Evolutionary conservation across 2,329 filamentous ascomycete species (phyloP), one percentile per base, ranked within the genome.

Genomic region (Phialocephala sp.): DNA sequence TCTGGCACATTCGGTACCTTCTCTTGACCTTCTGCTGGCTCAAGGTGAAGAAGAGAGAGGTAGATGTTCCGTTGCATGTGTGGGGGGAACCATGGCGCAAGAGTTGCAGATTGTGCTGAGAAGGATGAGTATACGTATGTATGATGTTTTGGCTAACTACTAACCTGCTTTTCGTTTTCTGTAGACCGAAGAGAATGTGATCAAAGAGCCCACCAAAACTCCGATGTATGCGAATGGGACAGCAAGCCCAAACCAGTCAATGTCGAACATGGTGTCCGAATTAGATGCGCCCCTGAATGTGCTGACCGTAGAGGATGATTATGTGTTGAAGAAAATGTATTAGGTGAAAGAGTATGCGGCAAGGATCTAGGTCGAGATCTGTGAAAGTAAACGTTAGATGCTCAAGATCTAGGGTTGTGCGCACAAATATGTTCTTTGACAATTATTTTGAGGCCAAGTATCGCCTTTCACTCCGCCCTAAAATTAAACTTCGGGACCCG

Each of bases 31-130:
- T 82, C 80, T 71, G 85, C 84, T 62, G 87, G 83, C 63, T 87
- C 85, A 76, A 95, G 85, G 80, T 99, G 93, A 60, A 97, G 85
- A 47, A 99, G 88, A 54, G 93, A 93, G 67, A 97, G 87, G 83
- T 98, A 99, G 76, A 99, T 88, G 79, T 99, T 94, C 79, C 94
- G 92, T 80, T 95, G 91, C 60, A 96, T 84, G 78, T 99, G 94
- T 60, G 91, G 86, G 27, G 90, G 89, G 80, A 99, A 99, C 94
- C 95, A 99, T 72, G 94, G 93, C 72, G 91, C 93, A 68, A 99
- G 88, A 72, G 91, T 92, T 62, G 92, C 90, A 74, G 91, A 91
- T 81, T 93, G 88, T 71, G 84, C 91, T 93, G 71, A 63, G 63
- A 27, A 35, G 24, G 62, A 65, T 72, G 66, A 73, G 64, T 65